A percentile compares a stretch with the other conserved stretches of the same genome.
phyloP scores from a whole-genome alignment of 2,329 filamentous ascomycete genomes.

The Arthrobotrys pseudoclavata region DNA sequence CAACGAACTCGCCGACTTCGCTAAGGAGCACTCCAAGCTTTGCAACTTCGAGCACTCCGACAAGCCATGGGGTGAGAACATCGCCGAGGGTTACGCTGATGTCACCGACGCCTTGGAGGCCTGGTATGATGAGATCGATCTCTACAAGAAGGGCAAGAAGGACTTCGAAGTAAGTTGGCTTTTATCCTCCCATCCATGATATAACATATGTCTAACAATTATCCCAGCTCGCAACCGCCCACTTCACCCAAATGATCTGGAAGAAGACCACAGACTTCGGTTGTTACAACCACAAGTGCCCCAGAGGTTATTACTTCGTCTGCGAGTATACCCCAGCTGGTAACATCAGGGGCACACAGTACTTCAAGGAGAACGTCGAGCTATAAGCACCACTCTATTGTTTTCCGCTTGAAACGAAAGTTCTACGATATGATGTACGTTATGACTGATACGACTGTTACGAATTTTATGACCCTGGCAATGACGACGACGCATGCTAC shows the following conservation, averaged over 20 bases:
- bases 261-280: slow-evolving; percentile 75
- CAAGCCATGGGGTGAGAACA: slow-evolving; percentile 88
- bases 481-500: slow-evolving; percentile 13
- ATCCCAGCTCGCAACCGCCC: slow-evolving; percentile 41
- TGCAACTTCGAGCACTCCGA: slow-evolving; percentile 81
- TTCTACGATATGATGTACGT: neutral
- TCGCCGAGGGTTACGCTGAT: slow-evolving; percentile 76
- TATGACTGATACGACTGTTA: slow-evolving; percentile 7
- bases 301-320: slow-evolving; percentile 25
- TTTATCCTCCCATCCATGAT: neutral
- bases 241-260: slow-evolving; percentile 77
- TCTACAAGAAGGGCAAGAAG: slow-evolving; percentile 72
- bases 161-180: slow-evolving; percentile 66
- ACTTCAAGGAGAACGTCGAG: slow-evolving; percentile 43
- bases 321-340: slow-evolving; percentile 54
- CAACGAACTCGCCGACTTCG: slow-evolving; percentile 74
- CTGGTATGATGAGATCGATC: slow-evolving; percentile 89
- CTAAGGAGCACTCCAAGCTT: slow-evolving; percentile 73
- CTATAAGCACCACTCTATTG: neutral
- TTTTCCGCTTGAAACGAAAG: slow-evolving; percentile 7
- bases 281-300: slow-evolving; percentile 67
- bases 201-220: slow-evolving; percentile 12
- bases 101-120: slow-evolving; percentile 79
- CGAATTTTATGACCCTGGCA: slow-evolving; percentile 8
- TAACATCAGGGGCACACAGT: slow-evolving; percentile 21